phyloP scores from a whole-genome alignment of 257 asterid genomes.

The Coffea eugenioides region DNA sequence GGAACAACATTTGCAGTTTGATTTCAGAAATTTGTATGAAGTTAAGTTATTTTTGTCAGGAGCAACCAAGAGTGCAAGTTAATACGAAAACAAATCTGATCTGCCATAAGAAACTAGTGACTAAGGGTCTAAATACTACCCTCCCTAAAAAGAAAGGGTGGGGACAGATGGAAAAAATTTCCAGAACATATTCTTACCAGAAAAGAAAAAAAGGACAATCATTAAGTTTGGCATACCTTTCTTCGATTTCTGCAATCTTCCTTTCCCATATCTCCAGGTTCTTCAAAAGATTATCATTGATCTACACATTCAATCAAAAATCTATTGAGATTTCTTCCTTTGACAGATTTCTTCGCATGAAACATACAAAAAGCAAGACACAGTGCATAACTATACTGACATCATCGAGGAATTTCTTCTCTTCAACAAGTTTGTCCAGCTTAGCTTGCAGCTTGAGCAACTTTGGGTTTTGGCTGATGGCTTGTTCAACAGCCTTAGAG shows the following conservation, averaged over 20 bases:
- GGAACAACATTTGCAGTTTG: background rate
- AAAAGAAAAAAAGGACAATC: slow-evolving; percentile 13
- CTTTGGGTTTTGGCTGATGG: slow-evolving; percentile 66
- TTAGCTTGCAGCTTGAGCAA: slow-evolving; percentile 68
- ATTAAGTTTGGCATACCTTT: slow-evolving; percentile 46
- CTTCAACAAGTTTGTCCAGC: slow-evolving; percentile 59
- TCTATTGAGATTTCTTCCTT: background rate
- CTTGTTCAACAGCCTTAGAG: slow-evolving; percentile 65
- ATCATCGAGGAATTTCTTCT: slow-evolving; percentile 75
- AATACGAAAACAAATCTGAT: background rate
- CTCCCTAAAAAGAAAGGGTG: background rate
- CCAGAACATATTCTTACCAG: background rate
- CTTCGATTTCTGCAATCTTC: slow-evolving; percentile 52
- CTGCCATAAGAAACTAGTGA: background rate
- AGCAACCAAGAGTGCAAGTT: background rate
- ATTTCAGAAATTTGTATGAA: too few relatives aligned
- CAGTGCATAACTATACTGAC: slow-evolving; percentile 35
- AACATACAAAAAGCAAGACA: background rate
- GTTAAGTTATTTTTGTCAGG: background rate
- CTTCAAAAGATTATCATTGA: slow-evolving; percentile 77
- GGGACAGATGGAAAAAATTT: slow-evolving; percentile 6
- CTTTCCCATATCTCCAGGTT: slow-evolving; percentile 81
- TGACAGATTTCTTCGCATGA: background rate
- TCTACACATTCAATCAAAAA: slow-evolving; percentile 43
- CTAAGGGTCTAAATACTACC: background rate